These are phyloP conservation scores for Pyrrhoderma noxium DNA, from an alignment of 1,284 basidiomycete species.

Conservation along the genomic window DNA sequence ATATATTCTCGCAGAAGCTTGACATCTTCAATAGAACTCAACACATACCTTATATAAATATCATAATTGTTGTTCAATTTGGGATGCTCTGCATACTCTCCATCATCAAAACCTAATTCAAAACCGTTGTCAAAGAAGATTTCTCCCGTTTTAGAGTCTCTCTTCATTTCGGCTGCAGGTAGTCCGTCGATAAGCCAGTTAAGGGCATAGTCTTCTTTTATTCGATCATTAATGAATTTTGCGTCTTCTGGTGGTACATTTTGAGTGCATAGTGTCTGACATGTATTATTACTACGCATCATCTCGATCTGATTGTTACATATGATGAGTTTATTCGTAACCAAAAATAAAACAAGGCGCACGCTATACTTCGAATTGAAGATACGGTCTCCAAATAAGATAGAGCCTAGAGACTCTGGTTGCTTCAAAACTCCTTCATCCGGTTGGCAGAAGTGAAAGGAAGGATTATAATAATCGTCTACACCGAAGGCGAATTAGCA, in stretches of 20 bases:
- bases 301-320: slow-evolving; percentile 56
- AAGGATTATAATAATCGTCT: slow-evolving; percentile 86
- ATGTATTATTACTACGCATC: slow-evolving; percentile 66
- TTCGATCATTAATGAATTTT: slow-evolving; percentile 87
- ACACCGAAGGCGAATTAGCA: slow-evolving; percentile 19
- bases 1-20: background rate
- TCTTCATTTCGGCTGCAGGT: slow-evolving; percentile 89
- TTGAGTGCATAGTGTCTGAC: slow-evolving; percentile 67
- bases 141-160: slow-evolving; percentile 69
- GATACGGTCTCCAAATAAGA: slow-evolving; percentile 94
- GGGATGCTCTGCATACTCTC: slow-evolving; percentile 47
- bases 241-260: slow-evolving; percentile 66
- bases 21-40: background rate
- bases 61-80: slow-evolving; percentile 92
- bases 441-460: slow-evolving; percentile 85
- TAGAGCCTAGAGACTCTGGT: slow-evolving; percentile 86
- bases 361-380: slow-evolving; percentile 87
- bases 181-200: slow-evolving; percentile 96
- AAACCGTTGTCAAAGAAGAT: slow-evolving; percentile 88
- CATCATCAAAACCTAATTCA: slow-evolving; percentile 67
- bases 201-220: slow-evolving; percentile 87
- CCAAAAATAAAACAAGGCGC: slow-evolving; percentile 25
- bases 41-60: slow-evolving; percentile 61
- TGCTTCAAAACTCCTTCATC: slow-evolving; percentile 69
- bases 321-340: slow-evolving; percentile 3